Evolutionary conservation across 495 filamentous ascomycete species (phyloP).

Genomic region (Neurospora sp.): DNA sequence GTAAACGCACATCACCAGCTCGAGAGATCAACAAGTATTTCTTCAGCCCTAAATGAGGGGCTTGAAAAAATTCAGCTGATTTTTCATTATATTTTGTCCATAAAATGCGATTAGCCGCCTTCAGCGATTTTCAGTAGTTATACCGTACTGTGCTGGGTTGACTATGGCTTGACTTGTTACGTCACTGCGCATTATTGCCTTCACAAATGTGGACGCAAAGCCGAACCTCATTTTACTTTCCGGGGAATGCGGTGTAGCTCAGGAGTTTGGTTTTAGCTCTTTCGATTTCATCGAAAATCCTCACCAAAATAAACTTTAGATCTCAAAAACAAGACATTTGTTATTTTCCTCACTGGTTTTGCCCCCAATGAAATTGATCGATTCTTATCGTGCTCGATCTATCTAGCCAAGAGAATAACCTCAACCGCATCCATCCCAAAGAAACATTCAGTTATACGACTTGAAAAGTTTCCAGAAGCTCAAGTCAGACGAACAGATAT

Average conservation of each 20-base stretch:
- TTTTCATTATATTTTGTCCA: background rate
- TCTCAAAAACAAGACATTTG: background rate
- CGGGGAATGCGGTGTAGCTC: background rate
- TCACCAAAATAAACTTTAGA: background rate
- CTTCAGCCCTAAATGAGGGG: background rate
- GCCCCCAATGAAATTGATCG: background rate
- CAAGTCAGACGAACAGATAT: background rate
- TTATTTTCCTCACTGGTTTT: background rate
- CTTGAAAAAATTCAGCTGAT: background rate
- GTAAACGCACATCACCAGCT: background rate
- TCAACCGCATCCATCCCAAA: background rate
- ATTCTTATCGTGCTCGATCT: background rate
- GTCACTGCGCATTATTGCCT: background rate
- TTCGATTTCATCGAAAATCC: background rate
- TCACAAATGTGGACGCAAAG: background rate
- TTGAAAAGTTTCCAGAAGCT: background rate
- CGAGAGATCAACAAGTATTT: background rate
- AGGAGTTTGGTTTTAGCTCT: background rate
- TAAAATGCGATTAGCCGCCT: background rate
- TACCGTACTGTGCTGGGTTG: background rate
- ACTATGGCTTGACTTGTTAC: background rate
- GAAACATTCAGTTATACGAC: background rate
- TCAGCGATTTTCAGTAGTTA: background rate
- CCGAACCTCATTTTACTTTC: background rate
- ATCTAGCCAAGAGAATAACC: background rate